Conservation (phyloP, 73 alveolate species). For the Tetrahymena thermophila region DNA sequence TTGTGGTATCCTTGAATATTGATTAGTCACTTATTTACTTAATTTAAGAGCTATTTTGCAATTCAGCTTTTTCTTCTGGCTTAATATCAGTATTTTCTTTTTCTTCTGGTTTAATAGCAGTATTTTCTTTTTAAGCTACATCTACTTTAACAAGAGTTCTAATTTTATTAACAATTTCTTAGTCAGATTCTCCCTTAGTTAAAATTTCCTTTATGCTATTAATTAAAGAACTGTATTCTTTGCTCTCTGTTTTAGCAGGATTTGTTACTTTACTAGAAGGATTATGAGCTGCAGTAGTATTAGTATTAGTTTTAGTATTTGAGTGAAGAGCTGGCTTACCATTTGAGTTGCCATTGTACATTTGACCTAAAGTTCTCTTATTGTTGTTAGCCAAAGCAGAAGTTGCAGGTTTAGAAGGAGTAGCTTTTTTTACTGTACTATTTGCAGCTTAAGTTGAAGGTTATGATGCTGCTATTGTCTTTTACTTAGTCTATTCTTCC, state of each 20-base stretch:
- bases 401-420: background rate
- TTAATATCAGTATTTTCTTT: background rate
- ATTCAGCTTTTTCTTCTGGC: background rate
- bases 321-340: background rate
- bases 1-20: background rate
- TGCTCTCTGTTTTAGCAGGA: background rate
- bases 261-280: background rate
- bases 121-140: background rate
- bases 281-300: background rate
- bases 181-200: background rate
- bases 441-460: background rate
- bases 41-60: background rate
- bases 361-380: background rate
- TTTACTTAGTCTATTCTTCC: background rate
- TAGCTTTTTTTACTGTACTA: background rate
- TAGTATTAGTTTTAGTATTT: background rate
- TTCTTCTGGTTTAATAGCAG: background rate
- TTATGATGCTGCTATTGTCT: background rate
- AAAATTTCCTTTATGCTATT: background rate
- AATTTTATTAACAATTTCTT: background rate
- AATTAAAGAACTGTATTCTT: background rate
- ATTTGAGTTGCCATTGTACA: background rate
- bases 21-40: background rate
- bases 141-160: background rate
- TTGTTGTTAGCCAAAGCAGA: background rate